Percentiles rank a stretch among this genome's conserved stretches.
phyloP scores from a whole-genome alignment of 345 rosid genomes.

The Eutrema japonicum region DNA sequence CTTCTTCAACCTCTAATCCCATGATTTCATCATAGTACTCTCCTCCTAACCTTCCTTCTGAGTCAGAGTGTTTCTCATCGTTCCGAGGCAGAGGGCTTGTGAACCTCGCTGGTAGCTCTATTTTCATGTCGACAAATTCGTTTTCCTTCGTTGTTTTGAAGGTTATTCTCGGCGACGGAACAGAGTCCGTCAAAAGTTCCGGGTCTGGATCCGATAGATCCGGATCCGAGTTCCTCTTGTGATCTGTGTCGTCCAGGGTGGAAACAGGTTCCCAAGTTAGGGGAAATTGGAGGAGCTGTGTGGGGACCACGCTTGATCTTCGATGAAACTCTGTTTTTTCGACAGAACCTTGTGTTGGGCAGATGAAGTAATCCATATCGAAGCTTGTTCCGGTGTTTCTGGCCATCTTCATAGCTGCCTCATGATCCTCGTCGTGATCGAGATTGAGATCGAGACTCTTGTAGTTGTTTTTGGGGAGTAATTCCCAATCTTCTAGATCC shows the following conservation, averaged over 20 bases:
- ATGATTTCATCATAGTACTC: conserved; percentile 6
- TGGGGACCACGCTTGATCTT: conserved; percentile 45
- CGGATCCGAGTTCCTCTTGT: conserved; percentile 55
- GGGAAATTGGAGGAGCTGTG: conserved; percentile 65
- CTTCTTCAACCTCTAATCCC: conserved; percentile 29
- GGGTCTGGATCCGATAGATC: conserved; percentile 45
- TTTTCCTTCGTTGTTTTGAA: conserved; percentile 81
- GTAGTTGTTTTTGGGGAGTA: conserved; percentile 60
- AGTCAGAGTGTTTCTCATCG: conserved; percentile 8
- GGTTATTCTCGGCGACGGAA: conserved; percentile 74
- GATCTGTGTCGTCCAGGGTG: conserved; percentile 38
- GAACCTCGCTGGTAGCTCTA: conserved; percentile 61
- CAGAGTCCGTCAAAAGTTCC: conserved; percentile 40
- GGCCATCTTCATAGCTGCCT: conserved; percentile 31
- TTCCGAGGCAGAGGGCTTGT: conserved; percentile 23
- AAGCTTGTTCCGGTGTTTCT: conserved; percentile 47
- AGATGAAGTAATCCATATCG: conserved; percentile 68
- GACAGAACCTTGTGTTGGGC: conserved; percentile 52
- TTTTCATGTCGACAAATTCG: conserved; percentile 95
- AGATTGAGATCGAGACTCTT: conserved; percentile 45
- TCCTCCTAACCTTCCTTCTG: conserved; percentile 22
- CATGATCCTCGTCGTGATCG: conserved; percentile 48
- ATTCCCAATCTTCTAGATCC: conserved; percentile 97
- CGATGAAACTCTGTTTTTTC: conserved; percentile 42
- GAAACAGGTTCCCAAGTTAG: conserved; percentile 60